Evolutionary conservation across 805 yeast species (phyloP).

Genomic region (Vanderwaltozyma polyspora): DNA sequence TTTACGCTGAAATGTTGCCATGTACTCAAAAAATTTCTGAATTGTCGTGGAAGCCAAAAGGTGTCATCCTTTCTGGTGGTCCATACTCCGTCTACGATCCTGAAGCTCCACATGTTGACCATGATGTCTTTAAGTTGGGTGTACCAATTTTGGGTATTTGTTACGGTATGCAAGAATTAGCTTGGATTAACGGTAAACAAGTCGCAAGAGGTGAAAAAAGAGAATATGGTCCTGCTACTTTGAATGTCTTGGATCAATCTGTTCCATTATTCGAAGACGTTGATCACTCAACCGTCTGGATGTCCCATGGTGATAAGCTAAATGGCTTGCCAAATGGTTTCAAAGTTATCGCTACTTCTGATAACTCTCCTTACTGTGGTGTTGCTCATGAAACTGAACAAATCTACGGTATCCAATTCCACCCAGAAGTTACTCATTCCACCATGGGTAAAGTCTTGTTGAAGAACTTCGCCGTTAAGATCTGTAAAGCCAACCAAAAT

Average conservation of each 20-base stretch:
- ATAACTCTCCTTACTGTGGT: conserved; percentile 93
- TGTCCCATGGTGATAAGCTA: conserved; percentile 98
- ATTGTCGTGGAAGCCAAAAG: conserved; percentile 88
- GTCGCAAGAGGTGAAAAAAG: conserved; percentile 95
- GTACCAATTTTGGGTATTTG: conserved; percentile 97
- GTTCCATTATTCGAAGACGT: conserved; percentile 77
- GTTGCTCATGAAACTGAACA: conserved; percentile 61
- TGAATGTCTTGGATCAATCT: conserved; percentile 55
- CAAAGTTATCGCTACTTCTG: conserved; percentile 81
- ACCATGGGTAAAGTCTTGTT: conserved; percentile 78
- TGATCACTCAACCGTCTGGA: conserved; percentile 95
- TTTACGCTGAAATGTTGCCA: conserved; percentile 98
- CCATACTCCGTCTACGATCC: conserved; percentile 95
- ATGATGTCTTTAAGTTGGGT: conserved; percentile 74
- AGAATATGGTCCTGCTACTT: conserved; percentile 94
- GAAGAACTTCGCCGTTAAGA: conserved; percentile 84
- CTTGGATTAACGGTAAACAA: conserved; percentile 88
- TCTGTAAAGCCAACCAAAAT: conserved; percentile 77
- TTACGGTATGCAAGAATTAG: conserved; percentile 98
- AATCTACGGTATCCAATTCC: conserved; percentile 95
- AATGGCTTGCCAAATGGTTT: conserved; percentile 82
- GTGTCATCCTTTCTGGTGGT: conserved; percentile 92
- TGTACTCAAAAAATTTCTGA: conserved; percentile 96
- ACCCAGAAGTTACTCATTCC: conserved; percentile 97
- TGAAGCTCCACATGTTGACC: conserved; percentile 97